Evolutionary conservation across 192 early-diverging fungal genomes (phyloP).

Genomic region (Coemansia sp.): DNA sequence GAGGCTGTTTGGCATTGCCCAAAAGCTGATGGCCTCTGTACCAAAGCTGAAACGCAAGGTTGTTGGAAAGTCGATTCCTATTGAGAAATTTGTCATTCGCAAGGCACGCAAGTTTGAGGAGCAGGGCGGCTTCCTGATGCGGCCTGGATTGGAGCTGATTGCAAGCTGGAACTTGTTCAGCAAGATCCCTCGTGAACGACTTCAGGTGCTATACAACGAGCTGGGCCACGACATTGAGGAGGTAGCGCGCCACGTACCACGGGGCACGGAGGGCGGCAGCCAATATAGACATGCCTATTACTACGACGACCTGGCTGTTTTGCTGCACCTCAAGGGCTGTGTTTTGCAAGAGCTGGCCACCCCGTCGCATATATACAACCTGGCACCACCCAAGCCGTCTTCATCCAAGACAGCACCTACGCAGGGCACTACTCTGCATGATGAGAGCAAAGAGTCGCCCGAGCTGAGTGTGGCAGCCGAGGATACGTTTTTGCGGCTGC

Average conservation of each 20-base stretch:
- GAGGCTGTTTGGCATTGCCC: slow-evolving; percentile 48
- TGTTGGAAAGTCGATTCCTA: slow-evolving; percentile 78
- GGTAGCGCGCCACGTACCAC: slow-evolving; percentile 31
- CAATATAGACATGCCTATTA: slow-evolving; percentile 45
- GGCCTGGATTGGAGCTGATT: slow-evolving; percentile 76
- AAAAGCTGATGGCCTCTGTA: slow-evolving; percentile 63
- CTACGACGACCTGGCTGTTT: slow-evolving; percentile 78
- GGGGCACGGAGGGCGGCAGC: slow-evolving; percentile 25
- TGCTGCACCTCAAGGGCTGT: slow-evolving; percentile 64
- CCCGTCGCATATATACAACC: slow-evolving; percentile 40
- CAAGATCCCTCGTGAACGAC: slow-evolving; percentile 57
- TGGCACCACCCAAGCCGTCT: not conserved
- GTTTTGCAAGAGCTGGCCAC: slow-evolving; percentile 60
- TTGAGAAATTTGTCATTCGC: slow-evolving; percentile 86
- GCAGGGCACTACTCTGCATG: not conserved
- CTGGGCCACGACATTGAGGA: slow-evolving; percentile 48
- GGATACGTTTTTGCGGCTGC: slow-evolving; percentile 33
- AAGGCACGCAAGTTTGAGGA: slow-evolving; percentile 71
- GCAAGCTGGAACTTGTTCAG: slow-evolving; percentile 69
- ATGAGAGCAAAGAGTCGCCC: not conserved
- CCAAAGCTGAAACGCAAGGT: slow-evolving; percentile 67
- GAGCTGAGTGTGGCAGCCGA: slow-evolving; percentile 10
- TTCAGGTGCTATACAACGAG: slow-evolving; percentile 44
- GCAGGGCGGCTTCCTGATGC: slow-evolving; percentile 64
- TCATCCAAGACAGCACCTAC: too few relatives aligned